Percentiles rank a stretch among this genome's conserved stretches.
phyloP scores from a whole-genome alignment of 2,329 filamentous ascomycete genomes.

The Penicillium sp. region DNA sequence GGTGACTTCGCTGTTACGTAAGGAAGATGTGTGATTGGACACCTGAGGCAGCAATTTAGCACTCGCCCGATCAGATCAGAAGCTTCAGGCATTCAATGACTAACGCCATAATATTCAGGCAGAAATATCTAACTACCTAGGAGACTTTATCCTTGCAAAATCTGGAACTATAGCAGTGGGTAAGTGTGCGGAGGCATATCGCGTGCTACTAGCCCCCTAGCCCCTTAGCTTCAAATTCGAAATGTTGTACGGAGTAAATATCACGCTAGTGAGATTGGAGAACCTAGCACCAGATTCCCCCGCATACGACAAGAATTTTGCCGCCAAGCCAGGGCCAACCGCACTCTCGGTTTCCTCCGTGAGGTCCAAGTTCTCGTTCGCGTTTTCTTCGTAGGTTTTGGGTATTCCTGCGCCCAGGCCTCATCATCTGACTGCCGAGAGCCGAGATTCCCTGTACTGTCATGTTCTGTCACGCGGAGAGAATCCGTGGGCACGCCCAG shows the following conservation, averaged over 20 bases:
- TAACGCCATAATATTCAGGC: not conserved
- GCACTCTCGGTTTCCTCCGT: not conserved
- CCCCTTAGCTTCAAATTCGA: not conserved
- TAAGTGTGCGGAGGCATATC: too few relatives aligned
- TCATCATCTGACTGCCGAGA: not conserved
- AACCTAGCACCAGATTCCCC: not conserved
- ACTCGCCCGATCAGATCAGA: not conserved
- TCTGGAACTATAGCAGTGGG: too few relatives aligned
- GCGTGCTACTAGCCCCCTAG: not conserved
- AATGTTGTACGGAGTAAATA: not conserved
- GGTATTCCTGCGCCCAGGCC: too few relatives aligned
- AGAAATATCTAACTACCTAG: too few relatives aligned
- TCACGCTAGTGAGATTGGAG: not conserved
- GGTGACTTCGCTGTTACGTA: conserved; percentile 12
- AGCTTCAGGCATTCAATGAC: not conserved
- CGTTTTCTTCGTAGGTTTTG: too few relatives aligned
- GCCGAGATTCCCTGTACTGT: not conserved
- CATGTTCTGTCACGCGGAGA: not conserved
- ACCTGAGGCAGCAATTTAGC: not conserved
- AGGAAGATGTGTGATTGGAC: not conserved
- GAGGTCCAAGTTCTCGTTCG: not conserved
- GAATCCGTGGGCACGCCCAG: not conserved
- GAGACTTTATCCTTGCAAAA: too few relatives aligned
- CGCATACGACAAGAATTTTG: not conserved
- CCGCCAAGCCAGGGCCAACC: not conserved